Evolutionary conservation across 2,329 filamentous ascomycete genomes (phyloP), one percentile per base, ranked within the genome.

Genomic region (Pseudocercospora eumusae): DNA sequence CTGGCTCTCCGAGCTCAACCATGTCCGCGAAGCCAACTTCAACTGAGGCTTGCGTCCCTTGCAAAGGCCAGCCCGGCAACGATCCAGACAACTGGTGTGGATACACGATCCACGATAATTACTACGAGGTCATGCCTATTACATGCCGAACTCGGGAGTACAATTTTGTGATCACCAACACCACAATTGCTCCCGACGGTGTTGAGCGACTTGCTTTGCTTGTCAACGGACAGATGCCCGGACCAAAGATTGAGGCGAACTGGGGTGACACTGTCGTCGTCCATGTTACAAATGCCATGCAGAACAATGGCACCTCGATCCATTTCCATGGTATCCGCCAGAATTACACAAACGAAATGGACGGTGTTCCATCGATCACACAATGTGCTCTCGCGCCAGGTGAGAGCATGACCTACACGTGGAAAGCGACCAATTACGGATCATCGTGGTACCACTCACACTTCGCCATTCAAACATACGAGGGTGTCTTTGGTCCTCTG

Each of bases 311-410:
- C 1, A 84, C 76, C 0, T 80, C 80, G 0, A 82, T 82, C 76
- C 79, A 84, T 15, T 79, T 78, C 76, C 81, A 82, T 64, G 81
- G 80, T 8, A 64, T 82, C 3, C 74, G 73, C 45, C 78, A 78
- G 63, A 81, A 73, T 64, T 81, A 79, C 66, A 84, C 81, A 1
- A 86, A 86, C 69, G 70, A 77, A 31, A 76, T 79, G 62, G 81
- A 83, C 54, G 81, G 81, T 47, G 79, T 78, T 49, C 76, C 75
- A 54, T 76, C 77, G 21, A 70, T 80, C n/a, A 81, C 78, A 0
- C 77, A 81, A 57, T 81, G 78, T 66, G 75, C 77, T 4, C 70
- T 76, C 23, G 70, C 73, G 1, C 74, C 74, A 0, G 74, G 74
- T 4, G 59, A 75, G 49, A 67, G 53, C 10, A 66, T 69, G 59